Base-by-base conservation (phyloP, 2,329 filamentous ascomycete species). In the Metarhizium rileyi region DNA sequence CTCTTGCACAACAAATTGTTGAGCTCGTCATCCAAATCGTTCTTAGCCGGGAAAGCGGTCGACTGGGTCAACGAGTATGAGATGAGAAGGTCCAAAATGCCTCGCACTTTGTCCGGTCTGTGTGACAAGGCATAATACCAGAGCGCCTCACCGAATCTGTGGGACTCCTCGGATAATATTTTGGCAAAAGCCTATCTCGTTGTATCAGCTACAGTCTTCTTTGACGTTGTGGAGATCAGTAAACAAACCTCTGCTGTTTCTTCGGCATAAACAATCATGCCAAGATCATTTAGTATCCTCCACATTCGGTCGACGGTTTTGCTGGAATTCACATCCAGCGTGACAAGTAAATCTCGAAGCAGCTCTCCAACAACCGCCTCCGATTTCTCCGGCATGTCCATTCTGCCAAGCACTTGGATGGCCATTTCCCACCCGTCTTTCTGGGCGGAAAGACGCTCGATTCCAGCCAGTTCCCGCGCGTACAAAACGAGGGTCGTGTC, bases 101-200 rank as follows among this genome's bases (percentile, higher is more conserved):
- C 83, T 59, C 87, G 87, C 47, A 96, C 84, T 66, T 91, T 94
- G 55, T 78, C 74, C 2, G 81, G 72, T 25, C 84, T 81, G 61
- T 94, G 90, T 3, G 90, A 87, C 12, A 94, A 80, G 23, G 91
- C 86, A 64, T 93, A 97, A 71, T 94, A 96, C 70, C 93, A 84
- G 20, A 97, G 76, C 1, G 89, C 87, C 55, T 91, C 82, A 48
- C 91, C 91, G 57, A 91, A 96, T 49, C 85, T 80, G 58, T 87
- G 80, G 1, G 86, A 85, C 40, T 81, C 78, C 52, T 82, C 76
- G 10, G 83, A 80, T 36, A 95, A 75, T 44, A 83, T 76, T 56
- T 95, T 84, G 50, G 90, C 91, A 63, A 89, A 96, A 56, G 85
- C 83, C 87, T 95, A 59, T 26, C 25, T n/a, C 20, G 8, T 36